Conservation (phyloP, 2,329 filamentous ascomycete species). For the Aspergillus piperis region DNA sequence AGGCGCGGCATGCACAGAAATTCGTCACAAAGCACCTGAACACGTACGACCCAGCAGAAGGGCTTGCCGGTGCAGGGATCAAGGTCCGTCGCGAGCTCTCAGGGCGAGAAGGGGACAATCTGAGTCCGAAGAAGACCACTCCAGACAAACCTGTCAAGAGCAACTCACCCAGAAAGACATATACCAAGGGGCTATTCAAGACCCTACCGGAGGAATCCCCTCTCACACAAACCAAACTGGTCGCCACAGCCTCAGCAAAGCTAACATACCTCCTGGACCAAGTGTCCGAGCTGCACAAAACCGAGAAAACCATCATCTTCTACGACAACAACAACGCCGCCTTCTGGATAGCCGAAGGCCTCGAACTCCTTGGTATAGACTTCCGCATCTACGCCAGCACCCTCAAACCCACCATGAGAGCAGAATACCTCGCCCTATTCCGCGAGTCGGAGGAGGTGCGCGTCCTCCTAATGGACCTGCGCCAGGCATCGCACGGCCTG, state of each 20-base stretch:
- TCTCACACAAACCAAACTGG: conserved; percentile 61
- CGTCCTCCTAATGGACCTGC: conserved; percentile 88
- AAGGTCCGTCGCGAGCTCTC: conserved; percentile 34
- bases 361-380: conserved; percentile 69
- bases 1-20: conserved; percentile 58
- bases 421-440: conserved; percentile 77
- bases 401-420: conserved; percentile 63
- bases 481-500: conserved; percentile 82
- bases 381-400: conserved; percentile 59
- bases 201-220: conserved; percentile 47
- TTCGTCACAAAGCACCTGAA: conserved; percentile 49
- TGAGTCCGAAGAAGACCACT: conserved; percentile 21
- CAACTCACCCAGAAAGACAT: conserved; percentile 34
- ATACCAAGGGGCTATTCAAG: conserved; percentile 29
- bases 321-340: conserved; percentile 87
- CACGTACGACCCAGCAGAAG: conserved; percentile 39
- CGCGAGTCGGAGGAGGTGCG: conserved; percentile 68
- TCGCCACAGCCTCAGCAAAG: conserved; percentile 85
- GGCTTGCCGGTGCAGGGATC: conserved; percentile 45
- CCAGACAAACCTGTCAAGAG: conserved; percentile 29
- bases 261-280: conserved; percentile 79
- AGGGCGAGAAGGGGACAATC: conserved; percentile 19
- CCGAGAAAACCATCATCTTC: conserved; percentile 88
- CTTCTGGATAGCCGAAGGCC: conserved; percentile 78
- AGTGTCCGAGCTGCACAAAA: conserved; percentile 65